Evolutionary conservation across 805 yeast genomes (phyloP).

Genomic region (Starmerella khaoyaiensis): DNA sequence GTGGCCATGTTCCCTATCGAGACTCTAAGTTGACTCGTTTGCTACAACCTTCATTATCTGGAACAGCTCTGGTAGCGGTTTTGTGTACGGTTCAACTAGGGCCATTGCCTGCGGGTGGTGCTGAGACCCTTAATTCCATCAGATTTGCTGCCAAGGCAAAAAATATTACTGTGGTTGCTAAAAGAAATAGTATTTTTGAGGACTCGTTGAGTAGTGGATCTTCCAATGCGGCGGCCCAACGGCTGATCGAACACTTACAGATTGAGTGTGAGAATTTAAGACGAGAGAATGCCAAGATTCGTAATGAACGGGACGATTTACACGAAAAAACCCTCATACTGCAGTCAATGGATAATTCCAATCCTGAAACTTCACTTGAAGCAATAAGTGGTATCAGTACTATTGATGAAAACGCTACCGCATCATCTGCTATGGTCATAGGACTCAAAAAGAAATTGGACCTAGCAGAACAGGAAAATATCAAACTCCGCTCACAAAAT

Average conservation of each 20-base stretch:
- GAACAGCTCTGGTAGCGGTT: constrained; percentile 69
- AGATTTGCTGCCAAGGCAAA: constrained; percentile 91
- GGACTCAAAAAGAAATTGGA: too few species aligned
- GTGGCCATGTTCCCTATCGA: constrained; percentile 75
- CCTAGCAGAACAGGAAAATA: background rate
- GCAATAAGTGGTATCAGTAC: constrained; percentile 14
- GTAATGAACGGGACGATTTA: constrained; percentile 19
- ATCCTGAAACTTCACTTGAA: constrained; percentile 21
- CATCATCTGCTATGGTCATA: background rate
- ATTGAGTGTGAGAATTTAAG: constrained; percentile 35
- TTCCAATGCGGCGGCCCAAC: constrained; percentile 25
- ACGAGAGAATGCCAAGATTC: constrained; percentile 12
- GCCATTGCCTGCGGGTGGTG: constrained; percentile 35
- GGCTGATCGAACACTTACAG: constrained; percentile 49
- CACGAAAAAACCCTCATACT: constrained; percentile 20
- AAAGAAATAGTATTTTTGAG: constrained; percentile 29
- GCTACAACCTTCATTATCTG: constrained; percentile 83
- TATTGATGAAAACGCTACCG: background rate
- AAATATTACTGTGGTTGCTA: constrained; percentile 60
- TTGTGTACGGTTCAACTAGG: constrained; percentile 72
- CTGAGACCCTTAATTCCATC: constrained; percentile 76
- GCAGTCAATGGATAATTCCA: constrained; percentile 11
- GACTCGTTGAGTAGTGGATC: constrained; percentile 24
- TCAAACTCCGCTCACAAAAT: background rate
- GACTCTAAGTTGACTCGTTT: constrained; percentile 85